A percentile compares a stretch with the other conserved stretches of the same genome.
Evolutionary conservation across 1,284 basidiomycete species (phyloP).

Genomic region (Moesziomyces sp.): DNA sequence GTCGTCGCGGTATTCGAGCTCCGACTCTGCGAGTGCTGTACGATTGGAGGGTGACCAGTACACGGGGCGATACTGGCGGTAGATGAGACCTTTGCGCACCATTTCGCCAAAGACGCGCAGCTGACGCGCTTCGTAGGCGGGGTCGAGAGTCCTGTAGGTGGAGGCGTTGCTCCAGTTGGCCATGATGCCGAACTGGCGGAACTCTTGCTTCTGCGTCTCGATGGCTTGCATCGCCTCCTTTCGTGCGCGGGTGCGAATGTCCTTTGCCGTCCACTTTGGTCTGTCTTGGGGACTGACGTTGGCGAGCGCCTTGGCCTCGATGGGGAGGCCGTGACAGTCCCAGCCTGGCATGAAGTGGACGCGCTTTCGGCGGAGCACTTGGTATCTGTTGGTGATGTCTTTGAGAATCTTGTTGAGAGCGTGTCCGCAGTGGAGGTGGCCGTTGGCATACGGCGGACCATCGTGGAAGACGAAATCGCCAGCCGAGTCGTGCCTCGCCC

Average conservation of each 20-base stretch:
- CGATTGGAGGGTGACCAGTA: conserved; percentile 95
- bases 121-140: conserved; percentile 87
- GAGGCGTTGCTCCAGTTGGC: conserved; percentile 83
- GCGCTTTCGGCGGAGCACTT: conserved; percentile 79
- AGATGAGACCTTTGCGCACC: conserved; percentile 83
- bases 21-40: conserved; percentile 94
- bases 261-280: conserved; percentile 44
- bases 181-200: conserved; percentile 87
- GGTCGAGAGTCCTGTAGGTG: conserved; percentile 79
- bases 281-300: conserved; percentile 72
- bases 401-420: conserved; percentile 97
- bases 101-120: conserved; percentile 86
- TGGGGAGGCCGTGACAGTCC: conserved; percentile 98
- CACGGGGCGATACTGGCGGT: conserved; percentile 86
- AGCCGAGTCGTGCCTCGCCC: conserved; percentile 1
- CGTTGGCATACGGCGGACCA: conserved; percentile 98
- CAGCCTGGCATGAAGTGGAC: conserved; percentile 96
- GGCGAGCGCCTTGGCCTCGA: conserved; percentile 69
- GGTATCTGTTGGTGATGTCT: conserved; percentile 92
- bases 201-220: conserved; percentile 81
- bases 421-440: conserved; percentile 93
- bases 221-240: conserved; percentile 82
- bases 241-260: conserved; percentile 80
- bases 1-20: conserved; percentile 88
- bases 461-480: conserved; percentile 85